These are phyloP conservation scores for Populus euphratica DNA, from an alignment of 345 rosid species.

Conservation along the genomic window DNA sequence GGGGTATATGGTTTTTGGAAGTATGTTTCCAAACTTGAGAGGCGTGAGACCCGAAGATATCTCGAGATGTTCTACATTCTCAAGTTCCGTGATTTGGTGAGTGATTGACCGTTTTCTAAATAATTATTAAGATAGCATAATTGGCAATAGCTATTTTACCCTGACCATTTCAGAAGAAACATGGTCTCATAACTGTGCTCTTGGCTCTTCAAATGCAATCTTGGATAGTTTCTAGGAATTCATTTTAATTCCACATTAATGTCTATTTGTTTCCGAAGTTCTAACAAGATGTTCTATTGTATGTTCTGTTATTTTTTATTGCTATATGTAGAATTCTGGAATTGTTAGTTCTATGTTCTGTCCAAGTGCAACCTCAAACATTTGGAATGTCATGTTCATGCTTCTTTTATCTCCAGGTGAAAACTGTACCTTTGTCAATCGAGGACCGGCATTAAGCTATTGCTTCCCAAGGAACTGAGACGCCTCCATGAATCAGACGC, in stretches of 20 bases:
- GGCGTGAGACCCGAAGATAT: slow-evolving; percentile 86
- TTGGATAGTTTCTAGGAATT: not conserved
- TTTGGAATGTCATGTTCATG: not conserved
- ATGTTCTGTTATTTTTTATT: not conserved
- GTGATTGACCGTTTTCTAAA: not conserved
- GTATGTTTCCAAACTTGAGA: slow-evolving; percentile 79
- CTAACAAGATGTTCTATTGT: too few relatives aligned
- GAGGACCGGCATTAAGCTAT: slow-evolving; percentile 46
- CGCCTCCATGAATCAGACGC: not conserved
- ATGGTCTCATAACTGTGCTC: not conserved
- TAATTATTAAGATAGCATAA: not conserved
- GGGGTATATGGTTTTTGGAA: slow-evolving; percentile 98
- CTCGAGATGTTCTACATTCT: slow-evolving; percentile 99
- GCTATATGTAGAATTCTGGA: too few relatives aligned
- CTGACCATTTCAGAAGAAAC: not conserved
- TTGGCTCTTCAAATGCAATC: not conserved
- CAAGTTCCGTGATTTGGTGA: slow-evolving; percentile 84
- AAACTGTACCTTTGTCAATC: slow-evolving; percentile 62
- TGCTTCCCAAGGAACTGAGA: not conserved
- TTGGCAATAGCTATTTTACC: not conserved
- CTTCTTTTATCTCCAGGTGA: slow-evolving; percentile 47
- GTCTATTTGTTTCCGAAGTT: not conserved
- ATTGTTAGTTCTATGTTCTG: too few relatives aligned
- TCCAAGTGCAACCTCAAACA: not conserved
- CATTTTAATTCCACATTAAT: not conserved